Evolutionary conservation across 805 yeast genomes (phyloP).

Genomic region (Clavispora santaluciae): DNA sequence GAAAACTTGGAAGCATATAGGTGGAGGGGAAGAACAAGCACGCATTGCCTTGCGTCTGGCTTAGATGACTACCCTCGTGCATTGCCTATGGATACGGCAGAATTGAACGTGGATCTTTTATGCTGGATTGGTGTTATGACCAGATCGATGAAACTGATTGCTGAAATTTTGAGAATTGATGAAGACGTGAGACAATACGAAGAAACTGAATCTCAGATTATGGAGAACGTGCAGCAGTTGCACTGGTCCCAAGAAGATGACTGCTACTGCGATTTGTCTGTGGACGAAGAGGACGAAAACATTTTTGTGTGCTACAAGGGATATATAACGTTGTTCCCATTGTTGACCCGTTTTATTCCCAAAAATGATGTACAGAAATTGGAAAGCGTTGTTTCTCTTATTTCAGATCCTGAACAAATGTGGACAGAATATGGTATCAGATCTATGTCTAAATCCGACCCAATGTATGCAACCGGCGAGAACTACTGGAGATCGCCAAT

Average conservation of each 20-base stretch:
- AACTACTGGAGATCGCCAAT: slow-evolving; percentile 95
- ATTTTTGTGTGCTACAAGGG: slow-evolving; percentile 81
- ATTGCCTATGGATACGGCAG: slow-evolving; percentile 75
- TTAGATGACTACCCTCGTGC: slow-evolving; percentile 94
- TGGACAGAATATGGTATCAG: slow-evolving; percentile 80
- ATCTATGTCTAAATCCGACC: slow-evolving; percentile 67
- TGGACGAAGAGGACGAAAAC: slow-evolving; percentile 66
- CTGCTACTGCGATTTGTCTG: slow-evolving; percentile 78
- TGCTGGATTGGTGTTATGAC: slow-evolving; percentile 96
- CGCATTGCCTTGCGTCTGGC: slow-evolving; percentile 89
- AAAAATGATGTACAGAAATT: slow-evolving; percentile 44
- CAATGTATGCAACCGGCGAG: slow-evolving; percentile 68
- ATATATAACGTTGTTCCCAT: slow-evolving; percentile 82
- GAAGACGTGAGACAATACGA: slow-evolving; percentile 57
- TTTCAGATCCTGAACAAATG: slow-evolving; percentile 66
- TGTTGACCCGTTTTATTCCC: slow-evolving; percentile 60
- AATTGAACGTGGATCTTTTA: slow-evolving; percentile 81
- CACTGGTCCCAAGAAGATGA: slow-evolving; percentile 74
- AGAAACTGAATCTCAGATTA: slow-evolving; percentile 50
- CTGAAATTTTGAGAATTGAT: slow-evolving; percentile 51
- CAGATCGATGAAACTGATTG: slow-evolving; percentile 69
- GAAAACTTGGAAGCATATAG: slow-evolving; percentile 61
- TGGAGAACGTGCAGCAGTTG: slow-evolving; percentile 59
- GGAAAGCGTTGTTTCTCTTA: slow-evolving; percentile 46
- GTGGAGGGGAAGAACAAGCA: slow-evolving; percentile 88